Evolutionary conservation across 73 alveolate genomes (phyloP).

Genomic region (Tetrahymena thermophila): DNA sequence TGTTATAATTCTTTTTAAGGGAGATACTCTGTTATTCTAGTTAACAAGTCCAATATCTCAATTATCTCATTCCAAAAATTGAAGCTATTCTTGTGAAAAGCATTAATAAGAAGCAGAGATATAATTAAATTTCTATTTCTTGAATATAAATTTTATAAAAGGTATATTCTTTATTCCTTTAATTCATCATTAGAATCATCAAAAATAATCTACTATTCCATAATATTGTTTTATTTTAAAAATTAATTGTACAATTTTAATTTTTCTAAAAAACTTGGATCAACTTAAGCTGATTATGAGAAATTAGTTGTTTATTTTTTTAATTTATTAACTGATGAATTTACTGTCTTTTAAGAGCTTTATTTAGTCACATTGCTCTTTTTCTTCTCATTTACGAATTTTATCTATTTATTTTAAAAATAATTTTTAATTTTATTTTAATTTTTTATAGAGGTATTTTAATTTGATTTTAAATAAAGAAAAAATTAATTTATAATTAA

Average conservation of each 20-base stretch:
- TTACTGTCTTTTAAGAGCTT: neutral
- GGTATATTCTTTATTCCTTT: neutral
- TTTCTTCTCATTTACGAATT: neutral
- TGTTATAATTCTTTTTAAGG: neutral
- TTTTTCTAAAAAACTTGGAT: neutral
- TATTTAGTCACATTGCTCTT: neutral
- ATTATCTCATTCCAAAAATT: neutral
- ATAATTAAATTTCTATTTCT: neutral
- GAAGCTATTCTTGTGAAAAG: neutral
- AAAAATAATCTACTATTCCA: neutral
- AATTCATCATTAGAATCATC: neutral
- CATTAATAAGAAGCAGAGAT: neutral
- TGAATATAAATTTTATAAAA: neutral
- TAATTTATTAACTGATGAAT: neutral
- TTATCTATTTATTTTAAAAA: neutral
- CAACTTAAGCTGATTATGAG: neutral
- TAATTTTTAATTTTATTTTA: no score
- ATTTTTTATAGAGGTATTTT: no score
- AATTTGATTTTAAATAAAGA: no score
- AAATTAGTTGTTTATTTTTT: neutral
- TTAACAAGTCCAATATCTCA: neutral
- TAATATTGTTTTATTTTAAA: neutral
- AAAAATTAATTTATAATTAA: no score
- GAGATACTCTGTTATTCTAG: neutral
- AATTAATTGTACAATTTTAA: neutral